Base-by-base conservation (phyloP, 1,284 basidiomycete species). In the Papiliotrema fonsecae region DNA sequence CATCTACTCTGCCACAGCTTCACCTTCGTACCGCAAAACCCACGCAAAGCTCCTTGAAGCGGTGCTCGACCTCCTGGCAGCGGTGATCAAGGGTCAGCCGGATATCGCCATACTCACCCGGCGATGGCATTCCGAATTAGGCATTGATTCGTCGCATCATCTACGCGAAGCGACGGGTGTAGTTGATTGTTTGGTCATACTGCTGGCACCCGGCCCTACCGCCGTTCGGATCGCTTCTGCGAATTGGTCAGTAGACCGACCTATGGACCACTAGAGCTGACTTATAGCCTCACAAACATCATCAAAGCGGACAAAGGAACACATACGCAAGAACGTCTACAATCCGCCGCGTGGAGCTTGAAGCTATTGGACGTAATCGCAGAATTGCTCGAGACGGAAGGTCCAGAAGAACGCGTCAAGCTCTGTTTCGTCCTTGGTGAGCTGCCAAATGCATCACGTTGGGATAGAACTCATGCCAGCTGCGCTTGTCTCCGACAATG, bases 371-470 rank as follows among this genome's bases (percentile, higher is more conserved):
- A 60, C 24, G 61, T 60, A 7, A 52, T 68, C 14, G 52, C 56
- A 34, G 59, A 58, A 45, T 55, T 72, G 9, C 34, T 72, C 10
- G 49, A 57, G 22, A 56, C 54, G 6, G 67, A 69, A 39, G 56
- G 50, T 1, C 31, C 57, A 19, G 67, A 70, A 45, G 67, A 70
- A 30, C 51, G 60, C 28, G 56, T 67, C 51, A 69, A 64, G 52
- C 47, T 86, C 0, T 88, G 86, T 64, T 86, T 85, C 60, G 78
- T 84, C 6, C 69, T 91, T 0, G 81, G 86, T 88, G 53, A 31
- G 64, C n/a, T n/a, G n/a, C n/a, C n/a, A n/a, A n/a, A n/a, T n/a
- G n/a, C 54, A 18, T 16, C 27, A 9, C 49, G 18, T 78, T 55
- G 70, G 40, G 31, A 51, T 42, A 24, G 21, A 30, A 45, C 50